phyloP scores from a whole-genome alignment of 1,139 yeast genomes.

The Geotrichum histeridarum region DNA sequence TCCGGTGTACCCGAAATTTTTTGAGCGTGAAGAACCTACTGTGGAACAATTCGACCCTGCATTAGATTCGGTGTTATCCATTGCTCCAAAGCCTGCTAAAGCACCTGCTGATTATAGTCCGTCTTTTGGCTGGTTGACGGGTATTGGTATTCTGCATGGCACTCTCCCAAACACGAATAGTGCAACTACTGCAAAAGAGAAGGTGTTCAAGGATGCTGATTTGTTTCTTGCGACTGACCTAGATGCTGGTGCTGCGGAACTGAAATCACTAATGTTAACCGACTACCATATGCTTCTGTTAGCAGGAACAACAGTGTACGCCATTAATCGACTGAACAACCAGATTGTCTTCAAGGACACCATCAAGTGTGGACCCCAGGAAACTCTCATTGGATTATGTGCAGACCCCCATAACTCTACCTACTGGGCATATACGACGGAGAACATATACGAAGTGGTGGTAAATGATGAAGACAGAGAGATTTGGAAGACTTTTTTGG shows the following conservation, averaged over 20 bases:
- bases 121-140: slow-evolving; percentile 45
- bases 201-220: slow-evolving; percentile 36
- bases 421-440: slow-evolving; percentile 55
- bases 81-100: slow-evolving; percentile 24
- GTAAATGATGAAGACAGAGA: slow-evolving; percentile 64
- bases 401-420: slow-evolving; percentile 54
- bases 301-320: slow-evolving; percentile 40
- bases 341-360: slow-evolving; percentile 43
- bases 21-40: slow-evolving; percentile 29
- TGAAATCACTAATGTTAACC: slow-evolving; percentile 45
- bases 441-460: slow-evolving; percentile 59
- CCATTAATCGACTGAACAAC: slow-evolving; percentile 50
- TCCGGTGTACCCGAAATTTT: slow-evolving; percentile 32
- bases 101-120: slow-evolving; percentile 23
- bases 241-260: slow-evolving; percentile 20
- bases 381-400: slow-evolving; percentile 50
- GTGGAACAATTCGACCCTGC: slow-evolving; percentile 29
- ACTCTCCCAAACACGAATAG: slow-evolving; percentile 19
- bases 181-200: slow-evolving; percentile 20
- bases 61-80: slow-evolving; percentile 16
- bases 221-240: slow-evolving; percentile 38
- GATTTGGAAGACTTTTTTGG: slow-evolving; percentile 70
- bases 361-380: slow-evolving; percentile 38
- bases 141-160: slow-evolving; percentile 38
- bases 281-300: slow-evolving; percentile 51